Evolutionary conservation across 306 rosid genomes (phyloP).

Genomic region (Hippophae rhamnoides): DNA sequence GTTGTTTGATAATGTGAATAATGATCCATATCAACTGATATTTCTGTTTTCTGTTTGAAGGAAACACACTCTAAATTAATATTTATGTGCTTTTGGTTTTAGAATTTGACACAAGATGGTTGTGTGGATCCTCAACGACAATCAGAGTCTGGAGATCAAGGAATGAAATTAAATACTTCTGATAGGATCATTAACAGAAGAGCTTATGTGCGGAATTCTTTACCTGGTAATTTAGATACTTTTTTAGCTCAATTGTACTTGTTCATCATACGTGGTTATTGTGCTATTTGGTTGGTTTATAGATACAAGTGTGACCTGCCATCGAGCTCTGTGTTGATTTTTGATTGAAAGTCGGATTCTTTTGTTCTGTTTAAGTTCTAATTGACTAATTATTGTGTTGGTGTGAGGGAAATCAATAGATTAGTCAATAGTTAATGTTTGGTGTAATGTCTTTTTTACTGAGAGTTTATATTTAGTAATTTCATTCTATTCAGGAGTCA

Average conservation of each 20-base stretch:
- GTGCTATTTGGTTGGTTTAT: not conserved
- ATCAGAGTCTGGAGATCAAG: conserved; percentile 49
- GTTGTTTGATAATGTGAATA: not conserved
- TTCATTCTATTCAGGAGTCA: conserved; percentile 41
- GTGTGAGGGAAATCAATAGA: no score
- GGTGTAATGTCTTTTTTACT: not conserved
- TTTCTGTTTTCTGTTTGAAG: not conserved
- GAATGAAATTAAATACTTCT: conserved; percentile 37
- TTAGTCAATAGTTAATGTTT: not conserved
- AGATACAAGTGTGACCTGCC: not conserved
- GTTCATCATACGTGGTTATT: not conserved
- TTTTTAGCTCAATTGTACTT: not conserved
- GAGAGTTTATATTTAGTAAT: conserved; percentile 21
- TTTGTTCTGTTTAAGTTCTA: no score
- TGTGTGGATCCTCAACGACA: conserved; percentile 36
- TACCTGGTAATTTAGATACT: conserved; percentile 39
- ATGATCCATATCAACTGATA: no score
- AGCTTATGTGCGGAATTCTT: conserved; percentile 45
- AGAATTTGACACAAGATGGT: conserved; percentile 41
- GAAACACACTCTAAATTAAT: not conserved
- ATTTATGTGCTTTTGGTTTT: conserved; percentile 30
- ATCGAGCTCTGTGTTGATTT: no score
- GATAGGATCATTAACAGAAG: conserved; percentile 53
- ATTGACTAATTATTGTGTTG: no score
- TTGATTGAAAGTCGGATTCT: no score